Evolutionary conservation across 116 monocot genomes (phyloP).

Genomic region (Papilionanthe hybrid): DNA sequence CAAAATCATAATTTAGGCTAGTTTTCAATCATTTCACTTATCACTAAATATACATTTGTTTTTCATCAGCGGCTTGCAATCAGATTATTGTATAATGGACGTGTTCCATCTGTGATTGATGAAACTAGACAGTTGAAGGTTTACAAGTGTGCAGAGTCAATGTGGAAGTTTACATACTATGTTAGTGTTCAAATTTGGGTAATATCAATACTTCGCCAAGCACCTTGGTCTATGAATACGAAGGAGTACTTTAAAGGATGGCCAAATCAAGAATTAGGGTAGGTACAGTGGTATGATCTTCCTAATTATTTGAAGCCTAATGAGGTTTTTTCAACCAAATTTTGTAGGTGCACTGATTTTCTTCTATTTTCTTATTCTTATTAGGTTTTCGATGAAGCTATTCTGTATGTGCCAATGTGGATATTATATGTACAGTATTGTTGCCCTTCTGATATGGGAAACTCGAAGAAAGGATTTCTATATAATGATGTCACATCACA

Average conservation of each 20-base stretch:
- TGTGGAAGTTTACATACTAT: conserved; percentile 95
- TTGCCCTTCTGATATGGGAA: conserved; percentile 85
- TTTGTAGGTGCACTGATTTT: not conserved
- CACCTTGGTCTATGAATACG: conserved; percentile 66
- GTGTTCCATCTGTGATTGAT: conserved; percentile 26
- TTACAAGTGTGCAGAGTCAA: conserved; percentile 69
- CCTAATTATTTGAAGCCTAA: not conserved
- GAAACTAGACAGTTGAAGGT: conserved; percentile 54
- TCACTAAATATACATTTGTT: not conserved
- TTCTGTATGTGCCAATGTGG: conserved; percentile 99
- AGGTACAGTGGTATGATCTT: conserved; percentile 17
- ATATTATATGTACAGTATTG: conserved; percentile 86
- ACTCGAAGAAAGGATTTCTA: conserved; percentile 94
- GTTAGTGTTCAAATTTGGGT: conserved; percentile 55
- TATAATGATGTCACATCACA: conserved; percentile 99
- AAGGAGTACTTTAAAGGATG: conserved; percentile 74
- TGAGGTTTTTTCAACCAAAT: not conserved
- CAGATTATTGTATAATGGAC: conserved; percentile 28
- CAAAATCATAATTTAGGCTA: not conserved
- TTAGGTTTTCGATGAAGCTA: conserved; percentile 69
- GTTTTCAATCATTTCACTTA: not conserved
- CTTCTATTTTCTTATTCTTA: conserved; percentile 5
- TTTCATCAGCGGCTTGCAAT: conserved; percentile 44
- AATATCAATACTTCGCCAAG: conserved; percentile 47
- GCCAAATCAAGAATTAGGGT: conserved; percentile 83